A percentile compares a stretch with the other conserved stretches of the same genome.
Conservation (phyloP, 192 early-diverging fungal genomes). For the Linnemannia elongata region DNA sequence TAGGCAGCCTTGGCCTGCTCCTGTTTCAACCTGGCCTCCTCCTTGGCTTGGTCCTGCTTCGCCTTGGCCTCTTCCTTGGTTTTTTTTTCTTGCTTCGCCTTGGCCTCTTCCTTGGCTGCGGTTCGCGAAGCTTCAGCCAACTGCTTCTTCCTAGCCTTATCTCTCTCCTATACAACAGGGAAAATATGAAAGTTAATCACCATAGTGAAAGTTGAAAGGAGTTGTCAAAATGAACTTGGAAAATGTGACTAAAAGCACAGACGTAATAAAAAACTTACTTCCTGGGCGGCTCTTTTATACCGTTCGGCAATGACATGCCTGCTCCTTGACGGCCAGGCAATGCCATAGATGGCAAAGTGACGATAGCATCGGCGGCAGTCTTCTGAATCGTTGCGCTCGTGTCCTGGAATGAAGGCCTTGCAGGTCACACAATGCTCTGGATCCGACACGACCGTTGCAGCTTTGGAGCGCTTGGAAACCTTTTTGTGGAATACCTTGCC, state of each 20-base stretch:
- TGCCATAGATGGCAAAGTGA: slow-evolving; percentile 29
- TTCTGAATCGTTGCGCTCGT: neutral
- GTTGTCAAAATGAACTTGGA: neutral
- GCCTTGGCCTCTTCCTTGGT: neutral
- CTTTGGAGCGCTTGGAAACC: neutral
- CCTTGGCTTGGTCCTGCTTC: neutral
- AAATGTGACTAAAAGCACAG: neutral
- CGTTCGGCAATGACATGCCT: slow-evolving; percentile 7
- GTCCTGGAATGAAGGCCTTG: slow-evolving; percentile 2
- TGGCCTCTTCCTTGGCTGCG: slow-evolving; percentile 16
- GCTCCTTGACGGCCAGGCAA: slow-evolving; percentile 35
- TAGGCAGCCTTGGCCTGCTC: neutral
- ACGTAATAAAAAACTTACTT: slow-evolving; percentile 11
- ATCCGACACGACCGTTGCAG: neutral
- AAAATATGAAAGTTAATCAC: neutral
- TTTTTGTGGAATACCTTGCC: neutral
- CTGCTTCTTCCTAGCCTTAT: slow-evolving; percentile 17
- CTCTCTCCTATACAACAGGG: neutral
- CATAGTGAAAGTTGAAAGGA: too few relatives aligned
- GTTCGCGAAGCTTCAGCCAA: slow-evolving; percentile 13
- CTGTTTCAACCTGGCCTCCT: neutral
- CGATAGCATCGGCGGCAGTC: slow-evolving; percentile 34
- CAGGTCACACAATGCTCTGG: slow-evolving; percentile 14
- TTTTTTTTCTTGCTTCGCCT: slow-evolving; percentile 8
- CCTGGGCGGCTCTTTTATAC: slow-evolving; percentile 12